Percentiles rank a stretch among this genome's conserved stretches.
These are phyloP conservation scores for Cyberlindnera euphorbiae DNA, from an alignment of 805 yeast genomes.

Conservation along the genomic window DNA sequence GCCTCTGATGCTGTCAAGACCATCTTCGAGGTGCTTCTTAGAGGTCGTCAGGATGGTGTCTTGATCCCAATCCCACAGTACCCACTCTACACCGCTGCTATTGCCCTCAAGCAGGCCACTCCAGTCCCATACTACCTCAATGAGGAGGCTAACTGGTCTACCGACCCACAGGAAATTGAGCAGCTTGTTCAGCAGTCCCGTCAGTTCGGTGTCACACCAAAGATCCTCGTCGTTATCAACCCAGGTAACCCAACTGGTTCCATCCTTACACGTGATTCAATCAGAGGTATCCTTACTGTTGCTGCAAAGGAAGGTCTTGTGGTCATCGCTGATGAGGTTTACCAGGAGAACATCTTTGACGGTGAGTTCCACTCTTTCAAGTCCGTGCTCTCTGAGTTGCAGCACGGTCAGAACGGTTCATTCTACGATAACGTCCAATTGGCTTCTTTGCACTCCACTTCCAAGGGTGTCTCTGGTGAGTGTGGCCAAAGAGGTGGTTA, in stretches of 20 bases:
- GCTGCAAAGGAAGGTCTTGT: conserved; percentile 85
- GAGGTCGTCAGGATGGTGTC: conserved; percentile 60
- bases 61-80: conserved; percentile 97
- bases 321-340: conserved; percentile 95
- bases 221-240: conserved; percentile 86
- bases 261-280: conserved; percentile 58
- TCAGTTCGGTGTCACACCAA: conserved; percentile 53
- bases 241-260: conserved; percentile 99
- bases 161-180: conserved; percentile 63
- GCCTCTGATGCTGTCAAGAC: conserved; percentile 93
- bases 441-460: conserved; percentile 94
- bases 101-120: conserved; percentile 76
- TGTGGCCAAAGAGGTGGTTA: conserved; percentile 99
- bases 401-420: conserved; percentile 41
- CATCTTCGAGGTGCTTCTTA: conserved; percentile 64
- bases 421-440: conserved; percentile 70
- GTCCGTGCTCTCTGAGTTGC: conserved; percentile 66
- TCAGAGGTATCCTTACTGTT: conserved; percentile 64
- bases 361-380: conserved; percentile 84
- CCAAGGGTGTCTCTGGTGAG: conserved; percentile 96
- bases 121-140: conserved; percentile 84
- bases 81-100: conserved; percentile 93
- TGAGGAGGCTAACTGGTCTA: conserved; percentile 80
- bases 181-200: conserved; percentile 44
- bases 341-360: conserved; percentile 85